Evolutionary conservation across 768 basidiomycete species (phyloP).

Genomic region (Albatrellus ellisii): DNA sequence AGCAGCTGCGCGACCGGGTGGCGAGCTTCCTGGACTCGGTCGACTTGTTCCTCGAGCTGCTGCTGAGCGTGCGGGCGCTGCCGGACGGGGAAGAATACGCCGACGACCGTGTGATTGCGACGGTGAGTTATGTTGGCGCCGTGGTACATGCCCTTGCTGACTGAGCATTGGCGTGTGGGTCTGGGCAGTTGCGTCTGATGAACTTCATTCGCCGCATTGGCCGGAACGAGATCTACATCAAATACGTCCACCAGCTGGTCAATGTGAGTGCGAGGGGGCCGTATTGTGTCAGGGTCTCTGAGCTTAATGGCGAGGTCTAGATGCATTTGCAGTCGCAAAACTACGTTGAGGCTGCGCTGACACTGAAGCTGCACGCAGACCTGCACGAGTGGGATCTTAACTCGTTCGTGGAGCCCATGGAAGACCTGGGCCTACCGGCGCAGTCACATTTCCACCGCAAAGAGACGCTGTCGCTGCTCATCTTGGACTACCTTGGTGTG

Average conservation of each 20-base stretch:
- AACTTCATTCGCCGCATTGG: conserved; percentile 90
- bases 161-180: background rate
- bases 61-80: conserved; percentile 76
- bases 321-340: conserved; percentile 85
- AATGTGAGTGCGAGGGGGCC: conserved; percentile 66
- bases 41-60: conserved; percentile 82
- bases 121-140: conserved; percentile 29
- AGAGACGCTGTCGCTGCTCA: conserved; percentile 82
- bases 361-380: conserved; percentile 88
- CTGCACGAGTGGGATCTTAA: conserved; percentile 84
- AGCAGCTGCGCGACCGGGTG: conserved; percentile 64
- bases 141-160: background rate
- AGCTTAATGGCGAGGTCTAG: conserved; percentile 24
- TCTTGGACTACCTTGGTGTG: conserved; percentile 86
- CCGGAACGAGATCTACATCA: conserved; percentile 87
- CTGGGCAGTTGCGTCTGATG: conserved; percentile 68
- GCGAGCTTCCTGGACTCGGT: conserved; percentile 79
- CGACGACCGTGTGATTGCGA: conserved; percentile 90
- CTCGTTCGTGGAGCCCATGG: conserved; percentile 74
- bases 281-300: background rate
- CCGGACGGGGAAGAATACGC: conserved; percentile 91
- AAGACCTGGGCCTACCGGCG: conserved; percentile 78
- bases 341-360: conserved; percentile 86
- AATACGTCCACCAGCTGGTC: conserved; percentile 92
- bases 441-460: conserved; percentile 93